Base-by-base conservation (phyloP, 176 grass and related monocot genomes). In the Avena insularis region DNA sequence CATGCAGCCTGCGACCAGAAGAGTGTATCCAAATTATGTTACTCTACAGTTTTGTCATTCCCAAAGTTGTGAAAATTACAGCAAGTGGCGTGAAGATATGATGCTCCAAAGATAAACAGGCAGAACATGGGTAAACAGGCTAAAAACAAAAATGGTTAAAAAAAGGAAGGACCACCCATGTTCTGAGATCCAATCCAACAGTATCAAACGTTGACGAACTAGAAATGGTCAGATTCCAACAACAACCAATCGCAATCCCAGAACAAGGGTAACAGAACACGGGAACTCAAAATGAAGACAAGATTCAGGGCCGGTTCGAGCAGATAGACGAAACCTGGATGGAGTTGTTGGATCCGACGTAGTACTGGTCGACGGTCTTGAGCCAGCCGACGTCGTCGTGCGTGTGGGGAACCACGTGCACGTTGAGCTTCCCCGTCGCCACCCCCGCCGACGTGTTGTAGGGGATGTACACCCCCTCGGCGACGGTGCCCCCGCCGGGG, bases 371-470 rank as follows among this genome's bases (percentile, higher is more conserved):
- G 48, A 95, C 77, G 57, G 93, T 95, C 90, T 95, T 95, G 82
- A 95, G 93, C 93, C 93, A 95, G 3, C 93, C 93, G 31, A 95
- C 93, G 84, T 95, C 93, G 80, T 95, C 93, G 90, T 95, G 93
- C 55, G 82, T 92, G 88, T 95, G 93, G 11, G 93, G 81, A 19
- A 94, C 93, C 50, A 94, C 58, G 81, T 94, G 93, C 25, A 94
- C 93, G 75, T 95, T 95, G n/a, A 95, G 90, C 93, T 95, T 95
- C 31, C 79, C 93, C 4, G 43, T 4, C 36, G 89, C 88, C 81
- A 91, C 89, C 40, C 90, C 80, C 56, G 82, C 91, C 38, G 93
- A 92, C 74, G 96, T 98, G 88, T 95, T 98, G 91, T 98, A 98
- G 0, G 93, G 78, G 71, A 98, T 88, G 90, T 95, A 98, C 84